phyloP scores from a whole-genome alignment of 306 rosid species.

The Abrus pulchellus region DNA sequence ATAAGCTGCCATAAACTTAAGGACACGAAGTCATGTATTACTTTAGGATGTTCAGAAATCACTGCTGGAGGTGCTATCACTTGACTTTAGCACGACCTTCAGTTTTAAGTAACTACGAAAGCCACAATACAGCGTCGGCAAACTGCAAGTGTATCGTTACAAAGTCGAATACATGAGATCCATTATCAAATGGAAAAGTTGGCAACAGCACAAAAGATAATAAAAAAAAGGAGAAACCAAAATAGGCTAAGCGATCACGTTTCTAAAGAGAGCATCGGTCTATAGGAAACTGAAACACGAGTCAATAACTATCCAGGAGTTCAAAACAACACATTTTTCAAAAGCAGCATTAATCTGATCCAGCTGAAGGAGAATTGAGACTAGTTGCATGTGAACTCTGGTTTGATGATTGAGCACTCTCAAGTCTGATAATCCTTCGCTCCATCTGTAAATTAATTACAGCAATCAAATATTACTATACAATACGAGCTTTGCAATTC shows the following conservation, averaged over 20 bases:
- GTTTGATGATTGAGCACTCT: conserved; percentile 27
- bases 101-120: background rate
- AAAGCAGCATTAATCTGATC: background rate
- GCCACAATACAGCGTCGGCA: background rate
- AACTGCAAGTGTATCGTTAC: background rate
- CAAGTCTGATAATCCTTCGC: conserved; percentile 53
- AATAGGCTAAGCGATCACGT: background rate
- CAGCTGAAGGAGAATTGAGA: conserved; percentile 23
- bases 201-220: background rate
- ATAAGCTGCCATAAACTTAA: no score
- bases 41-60: background rate
- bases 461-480: conserved; percentile 10
- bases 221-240: background rate
- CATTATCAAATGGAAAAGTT: background rate
- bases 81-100: background rate
- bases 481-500: background rate
- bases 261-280: background rate
- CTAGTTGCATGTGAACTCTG: conserved; percentile 26
- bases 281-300: background rate
- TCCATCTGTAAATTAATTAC: conserved; percentile 60
- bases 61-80: background rate
- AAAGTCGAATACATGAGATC: background rate
- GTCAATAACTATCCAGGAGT: conserved; percentile 13
- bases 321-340: background rate
- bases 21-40: no score